Base-by-base conservation (phyloP, 2,329 filamentous ascomycete genomes). In the Metarhizium anisopliae region DNA sequence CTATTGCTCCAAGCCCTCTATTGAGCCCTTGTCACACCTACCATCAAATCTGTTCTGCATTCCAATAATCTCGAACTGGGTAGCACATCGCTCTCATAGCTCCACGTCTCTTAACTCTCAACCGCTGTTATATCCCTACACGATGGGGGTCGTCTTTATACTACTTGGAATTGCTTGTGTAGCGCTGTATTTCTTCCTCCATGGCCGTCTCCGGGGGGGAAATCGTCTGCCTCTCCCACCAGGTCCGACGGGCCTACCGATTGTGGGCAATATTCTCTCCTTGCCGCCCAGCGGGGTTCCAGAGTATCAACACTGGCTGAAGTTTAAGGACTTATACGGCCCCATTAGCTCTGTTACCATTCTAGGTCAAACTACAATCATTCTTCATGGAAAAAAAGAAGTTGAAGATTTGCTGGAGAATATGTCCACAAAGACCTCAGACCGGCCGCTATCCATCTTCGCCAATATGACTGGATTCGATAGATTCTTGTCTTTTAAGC, bases 241-340 rank as follows among this genome's bases (percentile, higher is more conserved):
- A 50, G 68, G 61, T 40, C 71, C 62, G 60, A 66, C 56, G 10
- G 67, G 67, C 0, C 59, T 74, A 8, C 73, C 75, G 0, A 47
- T 80, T 2, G 45, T 80, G 10, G 77, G 77, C 7, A 80, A 79
- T 59, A 57, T 78, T 8, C 62, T 63, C 3, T 76, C 80, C 58
- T 60, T 78, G n/a, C 77, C 77, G 1, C 62, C 68, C 1, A 53
- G 60, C 1, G 66, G 64, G 4, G 53, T 53, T 10, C 63, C 62
- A 2, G 69, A 72, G 38, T 68, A 61, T 59, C 58, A 66, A 36
- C 67, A 72, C 54, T 73, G 70, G 70, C 47, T 70, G 2, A 62
- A 66, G 49, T 66, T 69, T 53, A 72, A 71, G 40, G 65, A 73
- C 2, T 29, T 58, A 8, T 70, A 70, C 6, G 57, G 57, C 6